Evolutionary conservation across 2,329 filamentous ascomycete species (phyloP), one percentile per base, ranked within the genome.

Genomic region (Colletotrichum brevisporum): DNA sequence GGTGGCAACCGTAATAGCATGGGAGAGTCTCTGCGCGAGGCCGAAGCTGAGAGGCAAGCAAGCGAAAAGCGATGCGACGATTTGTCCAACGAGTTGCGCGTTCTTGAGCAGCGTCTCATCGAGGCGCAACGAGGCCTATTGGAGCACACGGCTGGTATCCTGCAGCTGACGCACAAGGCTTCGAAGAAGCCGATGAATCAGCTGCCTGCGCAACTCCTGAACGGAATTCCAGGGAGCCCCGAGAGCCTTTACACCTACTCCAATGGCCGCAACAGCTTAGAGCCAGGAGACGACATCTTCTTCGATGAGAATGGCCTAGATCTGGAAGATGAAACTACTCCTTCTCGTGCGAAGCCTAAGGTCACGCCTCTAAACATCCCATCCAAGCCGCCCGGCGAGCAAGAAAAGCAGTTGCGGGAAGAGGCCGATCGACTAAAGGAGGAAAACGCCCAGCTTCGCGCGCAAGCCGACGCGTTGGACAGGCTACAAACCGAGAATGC

Each of bases 61-160:
- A 94, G 91, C 76, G 91, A 92, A 77, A 90, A 89, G 74, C 95
- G 93, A 79, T 97, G 95, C 74, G 94, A 98, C 74, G 92, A 96
- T 69, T 83, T 98, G 65, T 91, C 94, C 4, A 85, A 90, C 48
- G 94, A 97, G 75, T 83, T 98, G 45, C 94, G 93, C 82, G 87
- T 88, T 68, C 83, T 97, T 64, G 94, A 98, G 80, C 93, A 92
- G 78, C 85, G 92, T 73, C 83, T 92, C 68, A 90, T 94, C 82
- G 88, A 92, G 67, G 88, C 93, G 9, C 93, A 97, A 75, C 89
- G 88, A 74, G 89, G 90, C 71, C 83, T 99, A 52, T 83, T 98
- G 58, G 91, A 95, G 78, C 96, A 99, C 78, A 98, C 95, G 0
- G 95, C 96, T 15, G 95, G 94, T 52, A 93, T 99, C 47, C 83